Percentiles rank a stretch among this genome's conserved stretches.
Evolutionary conservation across 1,139 yeast genomes (phyloP).

Genomic region (Geotrichum australiense): DNA sequence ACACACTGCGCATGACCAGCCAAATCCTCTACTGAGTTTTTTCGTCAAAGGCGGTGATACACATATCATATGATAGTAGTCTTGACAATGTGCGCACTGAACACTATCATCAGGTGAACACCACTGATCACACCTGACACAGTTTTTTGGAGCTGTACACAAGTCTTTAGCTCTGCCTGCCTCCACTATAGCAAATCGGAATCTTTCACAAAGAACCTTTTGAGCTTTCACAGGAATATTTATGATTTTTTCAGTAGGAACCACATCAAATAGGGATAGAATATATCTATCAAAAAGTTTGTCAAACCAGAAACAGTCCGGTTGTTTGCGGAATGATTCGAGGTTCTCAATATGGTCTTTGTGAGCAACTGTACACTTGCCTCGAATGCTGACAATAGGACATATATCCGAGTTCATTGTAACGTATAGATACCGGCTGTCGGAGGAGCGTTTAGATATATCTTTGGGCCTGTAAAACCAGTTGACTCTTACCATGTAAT

Average conservation of each 20-base stretch:
- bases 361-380: slow-evolving; percentile 64
- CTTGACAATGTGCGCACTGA: slow-evolving; percentile 71
- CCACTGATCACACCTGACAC: slow-evolving; percentile 80
- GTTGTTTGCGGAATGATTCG: slow-evolving; percentile 48
- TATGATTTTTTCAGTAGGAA: slow-evolving; percentile 50
- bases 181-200: slow-evolving; percentile 71
- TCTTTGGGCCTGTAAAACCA: slow-evolving; percentile 93
- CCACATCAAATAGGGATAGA: slow-evolving; percentile 57
- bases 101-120: slow-evolving; percentile 69
- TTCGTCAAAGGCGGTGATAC: slow-evolving; percentile 75
- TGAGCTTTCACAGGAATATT: slow-evolving; percentile 57
- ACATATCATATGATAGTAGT: slow-evolving; percentile 72
- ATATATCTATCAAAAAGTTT: slow-evolving; percentile 73
- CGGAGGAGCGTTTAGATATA: slow-evolving; percentile 58
- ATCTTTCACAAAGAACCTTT: slow-evolving; percentile 58
- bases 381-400: slow-evolving; percentile 70
- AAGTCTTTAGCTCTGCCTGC: slow-evolving; percentile 60
- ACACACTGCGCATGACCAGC: slow-evolving; percentile 89
- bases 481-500: slow-evolving; percentile 62
- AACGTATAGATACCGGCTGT: slow-evolving; percentile 71
- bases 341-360: slow-evolving; percentile 55
- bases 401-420: slow-evolving; percentile 85
- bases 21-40: slow-evolving; percentile 82
- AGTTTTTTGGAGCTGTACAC: slow-evolving; percentile 56
- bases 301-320: slow-evolving; percentile 79